Evolutionary conservation across 495 filamentous ascomycete genomes (phyloP).

Genomic region (Cudoniella acicularis): DNA sequence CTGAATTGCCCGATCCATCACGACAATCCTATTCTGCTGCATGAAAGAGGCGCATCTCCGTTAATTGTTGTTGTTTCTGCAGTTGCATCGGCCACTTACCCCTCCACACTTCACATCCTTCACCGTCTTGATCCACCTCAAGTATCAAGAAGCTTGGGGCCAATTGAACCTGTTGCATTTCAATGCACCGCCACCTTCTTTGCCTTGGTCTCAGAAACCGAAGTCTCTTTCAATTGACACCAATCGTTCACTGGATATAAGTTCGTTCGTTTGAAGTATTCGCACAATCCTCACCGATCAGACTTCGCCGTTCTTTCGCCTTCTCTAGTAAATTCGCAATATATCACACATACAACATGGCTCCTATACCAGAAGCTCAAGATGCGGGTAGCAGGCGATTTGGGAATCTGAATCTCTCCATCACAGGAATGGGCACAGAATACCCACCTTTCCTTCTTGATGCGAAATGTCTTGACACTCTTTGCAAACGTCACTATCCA

Average conservation of each 20-base stretch:
- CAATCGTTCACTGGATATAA: neutral
- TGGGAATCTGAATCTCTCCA: slow-evolving; percentile 39
- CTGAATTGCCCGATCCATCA: neutral
- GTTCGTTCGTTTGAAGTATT: neutral
- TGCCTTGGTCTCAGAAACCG: slow-evolving; percentile 7
- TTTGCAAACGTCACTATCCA: slow-evolving; percentile 45
- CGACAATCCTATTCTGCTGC: neutral
- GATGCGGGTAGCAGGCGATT: slow-evolving; percentile 15
- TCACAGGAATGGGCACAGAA: slow-evolving; percentile 44
- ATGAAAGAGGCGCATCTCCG: neutral
- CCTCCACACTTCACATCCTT: slow-evolving; percentile 3
- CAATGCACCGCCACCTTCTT: neutral
- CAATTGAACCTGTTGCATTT: neutral
- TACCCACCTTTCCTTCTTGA: slow-evolving; percentile 46
- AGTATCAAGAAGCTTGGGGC: slow-evolving; percentile 7
- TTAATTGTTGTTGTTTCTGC: neutral
- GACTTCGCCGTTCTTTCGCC: neutral
- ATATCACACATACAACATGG: too few relatives aligned
- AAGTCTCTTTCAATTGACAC: neutral
- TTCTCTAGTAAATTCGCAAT: too few relatives aligned
- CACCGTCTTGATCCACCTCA: neutral
- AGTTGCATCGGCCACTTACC: neutral
- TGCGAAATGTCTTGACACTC: slow-evolving; percentile 34
- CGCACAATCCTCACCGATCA: neutral
- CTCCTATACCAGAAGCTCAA: slow-evolving; percentile 1